A percentile compares a stretch with the other conserved stretches of the same genome.
Conservation (phyloP, 441 rosid species). For the Arabidopsis hybrid region DNA sequence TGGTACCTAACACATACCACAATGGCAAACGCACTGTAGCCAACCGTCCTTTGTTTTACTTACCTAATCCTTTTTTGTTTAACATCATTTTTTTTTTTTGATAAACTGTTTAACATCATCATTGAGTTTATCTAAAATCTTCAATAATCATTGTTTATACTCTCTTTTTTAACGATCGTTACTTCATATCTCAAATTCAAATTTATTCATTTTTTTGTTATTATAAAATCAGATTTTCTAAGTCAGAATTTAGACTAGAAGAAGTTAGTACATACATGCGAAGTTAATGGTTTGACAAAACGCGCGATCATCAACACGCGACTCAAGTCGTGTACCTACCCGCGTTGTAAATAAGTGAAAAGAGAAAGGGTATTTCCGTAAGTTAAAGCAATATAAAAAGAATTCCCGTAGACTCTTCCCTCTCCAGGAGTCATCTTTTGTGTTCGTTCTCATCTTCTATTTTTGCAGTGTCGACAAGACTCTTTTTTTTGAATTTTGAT, state of each 20-base stretch:
- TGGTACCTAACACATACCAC: slow-evolving; percentile 21
- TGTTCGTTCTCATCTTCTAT: not conserved
- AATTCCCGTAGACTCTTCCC: slow-evolving; percentile 25
- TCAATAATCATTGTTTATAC: not conserved
- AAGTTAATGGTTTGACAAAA: slow-evolving; percentile 21
- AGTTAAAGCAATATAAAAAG: slow-evolving; percentile 27
- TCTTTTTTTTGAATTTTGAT: slow-evolving; percentile 24
- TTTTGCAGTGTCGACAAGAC: slow-evolving; percentile 13
- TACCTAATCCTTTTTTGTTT: not conserved
- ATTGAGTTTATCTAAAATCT: too few relatives aligned
- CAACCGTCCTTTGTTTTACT: not conserved
- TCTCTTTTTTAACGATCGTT: not conserved
- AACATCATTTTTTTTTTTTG: not conserved
- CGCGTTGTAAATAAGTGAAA: not conserved
- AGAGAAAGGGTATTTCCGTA: slow-evolving; percentile 16
- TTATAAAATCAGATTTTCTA: not conserved
- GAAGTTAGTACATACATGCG: not conserved
- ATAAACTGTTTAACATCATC: too few relatives aligned
- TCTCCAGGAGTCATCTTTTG: slow-evolving; percentile 23
- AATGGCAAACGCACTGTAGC: not conserved
- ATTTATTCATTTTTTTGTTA: not conserved
- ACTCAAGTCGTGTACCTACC: slow-evolving; percentile 37
- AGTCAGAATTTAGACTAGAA: not conserved
- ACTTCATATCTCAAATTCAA: not conserved
- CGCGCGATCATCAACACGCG: slow-evolving; percentile 36